Conservation (phyloP, 179 eudicot genomes). For the Monotropa hypopitys region DNA sequence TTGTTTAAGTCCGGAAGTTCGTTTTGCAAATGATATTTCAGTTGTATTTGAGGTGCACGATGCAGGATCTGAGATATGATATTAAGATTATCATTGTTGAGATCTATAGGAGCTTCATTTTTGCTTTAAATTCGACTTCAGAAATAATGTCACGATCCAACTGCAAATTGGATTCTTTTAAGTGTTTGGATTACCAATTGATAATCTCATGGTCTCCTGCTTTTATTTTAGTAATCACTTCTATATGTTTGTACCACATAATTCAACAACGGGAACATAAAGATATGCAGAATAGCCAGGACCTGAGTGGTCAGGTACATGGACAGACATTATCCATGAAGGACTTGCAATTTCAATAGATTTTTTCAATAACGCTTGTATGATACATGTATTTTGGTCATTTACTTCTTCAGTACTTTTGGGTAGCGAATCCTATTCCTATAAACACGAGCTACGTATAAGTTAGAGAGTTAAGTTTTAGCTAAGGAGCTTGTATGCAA, state of each 20-base stretch:
- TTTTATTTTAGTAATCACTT: background rate
- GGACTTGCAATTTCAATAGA: background rate
- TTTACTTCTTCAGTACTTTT: background rate
- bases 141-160: background rate
- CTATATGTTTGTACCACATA: background rate
- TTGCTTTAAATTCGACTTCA: background rate
- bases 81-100: background rate
- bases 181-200: constrained; percentile 1
- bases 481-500: background rate
- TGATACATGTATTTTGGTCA: background rate
- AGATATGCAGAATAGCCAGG: background rate
- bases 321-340: background rate
- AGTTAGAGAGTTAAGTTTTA: background rate
- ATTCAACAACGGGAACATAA: background rate
- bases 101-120: background rate
- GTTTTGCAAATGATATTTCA: background rate
- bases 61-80: background rate
- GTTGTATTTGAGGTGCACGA: background rate
- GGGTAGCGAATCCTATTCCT: background rate
- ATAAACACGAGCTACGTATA: background rate
- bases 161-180: background rate
- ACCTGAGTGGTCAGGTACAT: background rate
- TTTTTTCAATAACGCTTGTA: background rate
- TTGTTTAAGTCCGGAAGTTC: background rate
- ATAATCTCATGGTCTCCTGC: background rate